A percentile compares a stretch with the other conserved stretches of the same genome.
These are phyloP conservation scores for Proliferodiscus dingleyae DNA, from an alignment of 2,329 filamentous ascomycete genomes.

Conservation along the genomic window DNA sequence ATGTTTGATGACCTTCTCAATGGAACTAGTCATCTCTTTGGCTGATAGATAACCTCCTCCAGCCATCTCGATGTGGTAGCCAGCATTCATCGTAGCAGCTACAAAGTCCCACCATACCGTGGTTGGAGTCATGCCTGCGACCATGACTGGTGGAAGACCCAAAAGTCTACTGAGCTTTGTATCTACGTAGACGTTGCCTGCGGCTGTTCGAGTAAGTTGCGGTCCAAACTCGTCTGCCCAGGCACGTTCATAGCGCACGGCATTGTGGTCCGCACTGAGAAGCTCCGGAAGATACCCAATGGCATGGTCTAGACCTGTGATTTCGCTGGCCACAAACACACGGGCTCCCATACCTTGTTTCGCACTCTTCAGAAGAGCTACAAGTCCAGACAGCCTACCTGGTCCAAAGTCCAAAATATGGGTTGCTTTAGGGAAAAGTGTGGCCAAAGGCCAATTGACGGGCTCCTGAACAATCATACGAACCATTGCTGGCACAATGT, in stretches of 20 bases:
- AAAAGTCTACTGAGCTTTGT: constrained; percentile 92
- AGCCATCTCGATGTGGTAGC: constrained; percentile 88
- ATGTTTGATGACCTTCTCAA: constrained; percentile 76
- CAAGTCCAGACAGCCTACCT: constrained; percentile 92
- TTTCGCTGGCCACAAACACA: constrained; percentile 89
- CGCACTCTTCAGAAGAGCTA: constrained; percentile 94
- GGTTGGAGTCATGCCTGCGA: constrained; percentile 88
- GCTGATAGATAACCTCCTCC: constrained; percentile 87
- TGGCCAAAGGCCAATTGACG: constrained; percentile 95
- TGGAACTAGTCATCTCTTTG: constrained; percentile 74
- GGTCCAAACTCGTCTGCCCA: constrained; percentile 98
- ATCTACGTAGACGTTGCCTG: constrained; percentile 85
- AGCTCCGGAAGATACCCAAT: constrained; percentile 97
- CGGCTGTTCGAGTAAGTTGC: constrained; percentile 82
- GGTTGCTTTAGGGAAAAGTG: constrained; percentile 82
- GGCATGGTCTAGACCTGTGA: constrained; percentile 83
- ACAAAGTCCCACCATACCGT: constrained; percentile 92
- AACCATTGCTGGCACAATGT: constrained; percentile 80
- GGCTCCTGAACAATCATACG: constrained; percentile 92
- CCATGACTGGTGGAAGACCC: constrained; percentile 80
- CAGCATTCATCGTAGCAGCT: constrained; percentile 86
- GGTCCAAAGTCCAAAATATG: constrained; percentile 97
- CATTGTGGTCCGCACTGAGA: constrained; percentile 92
- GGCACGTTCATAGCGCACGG: constrained; percentile 89
- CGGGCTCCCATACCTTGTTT: constrained; percentile 98